Evolutionary conservation across 305 asterid genomes (phyloP).

Genomic region (Solanum hybrid): DNA sequence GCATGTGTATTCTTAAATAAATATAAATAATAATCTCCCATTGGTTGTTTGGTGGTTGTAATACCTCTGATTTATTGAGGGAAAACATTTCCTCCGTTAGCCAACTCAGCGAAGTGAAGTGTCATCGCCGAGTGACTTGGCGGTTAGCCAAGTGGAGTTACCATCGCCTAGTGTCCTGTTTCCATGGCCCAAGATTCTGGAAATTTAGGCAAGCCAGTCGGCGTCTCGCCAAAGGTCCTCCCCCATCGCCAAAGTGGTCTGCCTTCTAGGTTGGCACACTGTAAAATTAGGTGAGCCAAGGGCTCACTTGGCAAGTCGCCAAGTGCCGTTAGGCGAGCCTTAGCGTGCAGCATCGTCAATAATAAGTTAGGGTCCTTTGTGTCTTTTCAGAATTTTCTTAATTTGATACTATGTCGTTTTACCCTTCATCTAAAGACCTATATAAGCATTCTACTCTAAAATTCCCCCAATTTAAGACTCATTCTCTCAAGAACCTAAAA

Average conservation of each 20-base stretch:
- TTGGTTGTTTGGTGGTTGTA: not conserved
- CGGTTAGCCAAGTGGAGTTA: not conserved
- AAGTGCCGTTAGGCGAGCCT: not conserved
- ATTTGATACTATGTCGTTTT: not conserved
- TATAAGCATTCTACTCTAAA: not conserved
- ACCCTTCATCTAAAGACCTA: not conserved
- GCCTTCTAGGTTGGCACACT: not conserved
- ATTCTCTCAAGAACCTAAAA: not conserved
- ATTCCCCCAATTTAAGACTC: too few relatives aligned
- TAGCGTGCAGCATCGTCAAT: not conserved
- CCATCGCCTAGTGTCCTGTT: not conserved
- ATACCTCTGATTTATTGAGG: not conserved
- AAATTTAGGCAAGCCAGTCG: not conserved
- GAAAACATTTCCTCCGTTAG: not conserved
- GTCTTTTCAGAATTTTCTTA: not conserved
- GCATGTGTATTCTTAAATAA: not conserved
- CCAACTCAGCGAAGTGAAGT: not conserved
- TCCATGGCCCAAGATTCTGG: not conserved
- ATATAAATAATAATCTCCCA: not conserved
- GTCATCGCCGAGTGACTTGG: not conserved
- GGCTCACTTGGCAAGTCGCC: not conserved
- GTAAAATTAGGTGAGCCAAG: not conserved
- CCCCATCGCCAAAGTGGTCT: not conserved
- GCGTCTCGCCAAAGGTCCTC: too few relatives aligned
- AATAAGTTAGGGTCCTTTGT: not conserved